Evolutionary conservation across 257 asterid genomes (phyloP).

Genomic region (Nicotiana tabacum): DNA sequence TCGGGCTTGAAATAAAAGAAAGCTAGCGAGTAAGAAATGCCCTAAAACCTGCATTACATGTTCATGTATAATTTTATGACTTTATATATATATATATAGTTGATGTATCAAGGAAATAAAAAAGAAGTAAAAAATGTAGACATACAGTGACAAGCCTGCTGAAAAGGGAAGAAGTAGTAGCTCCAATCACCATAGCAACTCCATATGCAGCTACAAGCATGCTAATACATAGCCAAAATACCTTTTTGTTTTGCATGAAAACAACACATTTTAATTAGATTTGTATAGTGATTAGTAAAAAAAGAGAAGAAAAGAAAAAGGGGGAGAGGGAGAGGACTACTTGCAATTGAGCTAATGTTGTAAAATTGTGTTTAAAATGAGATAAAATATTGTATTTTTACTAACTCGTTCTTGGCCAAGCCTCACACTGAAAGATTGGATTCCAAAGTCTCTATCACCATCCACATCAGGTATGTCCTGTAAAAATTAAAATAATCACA

Average conservation of each 20-base stretch:
- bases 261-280: neutral
- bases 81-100: neutral
- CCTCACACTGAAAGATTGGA: conserved; percentile 14
- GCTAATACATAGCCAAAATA: conserved; percentile 14
- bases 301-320: too few species aligned
- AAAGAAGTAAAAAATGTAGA: too few species aligned
- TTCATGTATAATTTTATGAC: neutral
- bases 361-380: neutral
- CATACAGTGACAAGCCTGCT: conserved; percentile 15
- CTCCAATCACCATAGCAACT: conserved; percentile 14
- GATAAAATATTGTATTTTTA: neutral
- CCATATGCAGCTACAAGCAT: conserved; percentile 13
- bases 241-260: neutral
- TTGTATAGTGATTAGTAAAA: too few species aligned
- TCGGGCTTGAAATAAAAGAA: conserved; percentile 9
- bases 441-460: conserved; percentile 18
- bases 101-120: neutral
- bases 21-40: conserved; percentile 9
- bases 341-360: neutral
- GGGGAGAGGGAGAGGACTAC: too few species aligned
- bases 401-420: conserved; percentile 19
- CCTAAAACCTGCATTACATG: conserved; percentile 6
- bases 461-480: conserved; percentile 22
- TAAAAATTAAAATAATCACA: neutral
- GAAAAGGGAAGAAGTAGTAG: neutral